Evolutionary conservation across 306 rosid genomes (phyloP).

Genomic region (Astragalus membranaceus): DNA sequence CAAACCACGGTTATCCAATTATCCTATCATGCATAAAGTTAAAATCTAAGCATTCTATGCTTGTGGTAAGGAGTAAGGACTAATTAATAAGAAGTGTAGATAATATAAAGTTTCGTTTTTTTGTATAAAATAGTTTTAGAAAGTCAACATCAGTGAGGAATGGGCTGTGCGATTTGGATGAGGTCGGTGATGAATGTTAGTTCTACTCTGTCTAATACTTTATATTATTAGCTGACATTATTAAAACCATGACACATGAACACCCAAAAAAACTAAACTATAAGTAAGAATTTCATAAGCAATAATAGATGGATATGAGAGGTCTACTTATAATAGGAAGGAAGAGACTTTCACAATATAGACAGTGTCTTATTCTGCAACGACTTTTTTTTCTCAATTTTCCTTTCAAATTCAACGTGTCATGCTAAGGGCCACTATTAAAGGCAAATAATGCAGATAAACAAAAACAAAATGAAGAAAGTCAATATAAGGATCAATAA

Average conservation of each 20-base stretch:
- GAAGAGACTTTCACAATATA: background rate
- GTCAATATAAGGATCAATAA: conserved; percentile 6
- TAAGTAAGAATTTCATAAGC: background rate
- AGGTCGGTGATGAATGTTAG: background rate
- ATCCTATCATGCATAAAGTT: background rate
- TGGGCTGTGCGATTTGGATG: background rate
- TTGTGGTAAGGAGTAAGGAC: background rate
- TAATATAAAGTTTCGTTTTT: background rate
- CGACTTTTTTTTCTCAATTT: background rate
- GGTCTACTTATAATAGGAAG: background rate
- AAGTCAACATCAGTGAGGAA: background rate
- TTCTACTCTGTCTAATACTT: background rate
- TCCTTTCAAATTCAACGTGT: background rate
- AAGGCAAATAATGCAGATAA: background rate
- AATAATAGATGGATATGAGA: background rate
- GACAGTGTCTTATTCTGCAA: background rate
- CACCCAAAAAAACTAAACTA: background rate
- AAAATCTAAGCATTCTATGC: background rate
- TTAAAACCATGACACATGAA: background rate
- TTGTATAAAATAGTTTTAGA: background rate
- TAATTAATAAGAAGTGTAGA: background rate
- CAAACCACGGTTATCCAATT: background rate
- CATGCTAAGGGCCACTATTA: background rate
- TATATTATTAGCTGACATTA: background rate
- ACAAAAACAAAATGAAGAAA: background rate